These are phyloP conservation scores for Russula compacta DNA, from an alignment of 768 basidiomycete genomes.

Conservation along the genomic window DNA sequence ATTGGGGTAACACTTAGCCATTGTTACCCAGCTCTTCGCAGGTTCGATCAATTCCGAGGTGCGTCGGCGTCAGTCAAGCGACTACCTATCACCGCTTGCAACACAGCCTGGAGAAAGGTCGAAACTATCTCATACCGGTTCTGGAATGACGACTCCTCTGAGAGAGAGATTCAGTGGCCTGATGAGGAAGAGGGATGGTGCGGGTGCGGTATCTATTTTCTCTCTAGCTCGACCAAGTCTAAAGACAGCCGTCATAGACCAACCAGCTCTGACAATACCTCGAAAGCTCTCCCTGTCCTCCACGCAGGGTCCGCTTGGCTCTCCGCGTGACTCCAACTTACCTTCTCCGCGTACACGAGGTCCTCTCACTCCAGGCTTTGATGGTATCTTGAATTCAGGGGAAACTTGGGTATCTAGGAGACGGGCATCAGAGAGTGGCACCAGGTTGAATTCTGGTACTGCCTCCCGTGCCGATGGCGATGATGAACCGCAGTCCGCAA, in stretches of 20 bases:
- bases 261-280: slow-evolving; percentile 42
- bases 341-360: slow-evolving; percentile 61
- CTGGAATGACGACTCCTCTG: slow-evolving; percentile 44
- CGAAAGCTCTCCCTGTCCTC: slow-evolving; percentile 64
- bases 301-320: slow-evolving; percentile 42
- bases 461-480: slow-evolving; percentile 32
- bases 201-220: slow-evolving; percentile 38
- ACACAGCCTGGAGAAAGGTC: slow-evolving; percentile 49
- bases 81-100: slow-evolving; percentile 54
- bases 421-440: slow-evolving; percentile 47
- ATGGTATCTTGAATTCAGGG: slow-evolving; percentile 58
- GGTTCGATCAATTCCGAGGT: slow-evolving; percentile 79
- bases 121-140: slow-evolving; percentile 42
- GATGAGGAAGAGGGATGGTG: slow-evolving; percentile 58
- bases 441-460: slow-evolving; percentile 34
- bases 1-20: background rate
- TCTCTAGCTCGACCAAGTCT: background rate
- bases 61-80: slow-evolving; percentile 75
- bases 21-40: slow-evolving; percentile 56
- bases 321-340: slow-evolving; percentile 50
- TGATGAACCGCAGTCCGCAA: slow-evolving; percentile 33
- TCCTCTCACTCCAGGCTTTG: slow-evolving; percentile 52
- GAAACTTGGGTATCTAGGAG: slow-evolving; percentile 64
- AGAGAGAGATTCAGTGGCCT: slow-evolving; percentile 57
- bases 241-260: slow-evolving; percentile 37